A percentile compares a stretch with the other conserved stretches of the same genome.
These are phyloP conservation scores for Pseudopediastrum boryanum DNA, from an alignment of 139 green algal genomes.

Conservation along the genomic window DNA sequence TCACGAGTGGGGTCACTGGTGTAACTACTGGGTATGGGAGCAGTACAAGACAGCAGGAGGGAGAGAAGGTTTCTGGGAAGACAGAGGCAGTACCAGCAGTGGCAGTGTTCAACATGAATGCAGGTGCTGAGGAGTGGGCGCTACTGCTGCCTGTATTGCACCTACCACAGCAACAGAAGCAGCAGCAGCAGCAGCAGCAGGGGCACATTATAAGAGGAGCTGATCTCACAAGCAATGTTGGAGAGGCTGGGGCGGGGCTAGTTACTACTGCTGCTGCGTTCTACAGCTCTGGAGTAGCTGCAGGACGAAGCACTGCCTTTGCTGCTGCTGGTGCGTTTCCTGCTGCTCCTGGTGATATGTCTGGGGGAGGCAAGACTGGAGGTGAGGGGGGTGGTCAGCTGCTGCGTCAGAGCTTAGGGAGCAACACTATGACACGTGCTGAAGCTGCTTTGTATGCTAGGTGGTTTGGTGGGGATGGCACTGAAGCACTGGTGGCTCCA, in stretches of 20 bases:
- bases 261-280: too few relatives aligned
- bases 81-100: conserved; percentile 1
- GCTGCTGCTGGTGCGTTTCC: background rate
- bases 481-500: conserved; percentile 14
- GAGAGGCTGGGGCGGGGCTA: too few relatives aligned
- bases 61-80: background rate
- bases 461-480: too few relatives aligned
- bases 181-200: conserved; percentile 21
- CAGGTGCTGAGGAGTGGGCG: conserved; percentile 10
- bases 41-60: too few relatives aligned
- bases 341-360: background rate
- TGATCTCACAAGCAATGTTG: background rate
- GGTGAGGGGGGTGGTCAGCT: background rate
- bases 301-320: background rate
- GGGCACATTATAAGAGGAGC: background rate
- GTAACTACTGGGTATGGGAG: background rate
- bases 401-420: background rate
- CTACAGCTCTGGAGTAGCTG: too few relatives aligned
- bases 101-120: conserved; percentile 37
- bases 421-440: conserved; percentile 32
- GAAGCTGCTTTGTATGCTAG: conserved; percentile 37
- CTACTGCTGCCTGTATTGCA: conserved; percentile 37
- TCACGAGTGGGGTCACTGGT: conserved; percentile 7
- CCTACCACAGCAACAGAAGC: conserved; percentile 3
- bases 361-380: background rate